Conservation (phyloP, 306 rosid genomes). For the Hippophae gyantsensis region DNA sequence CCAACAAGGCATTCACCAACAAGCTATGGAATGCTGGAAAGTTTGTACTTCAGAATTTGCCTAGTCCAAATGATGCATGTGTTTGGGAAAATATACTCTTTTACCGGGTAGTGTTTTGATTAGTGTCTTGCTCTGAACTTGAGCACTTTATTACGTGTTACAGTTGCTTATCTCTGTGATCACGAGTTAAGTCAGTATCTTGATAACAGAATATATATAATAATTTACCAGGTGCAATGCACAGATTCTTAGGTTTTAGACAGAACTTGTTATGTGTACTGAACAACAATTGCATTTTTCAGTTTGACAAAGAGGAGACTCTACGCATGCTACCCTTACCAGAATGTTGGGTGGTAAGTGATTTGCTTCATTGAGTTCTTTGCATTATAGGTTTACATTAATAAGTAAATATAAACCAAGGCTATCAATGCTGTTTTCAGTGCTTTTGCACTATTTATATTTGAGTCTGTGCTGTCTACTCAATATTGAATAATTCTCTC, state of each 20-base stretch:
- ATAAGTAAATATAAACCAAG: not conserved
- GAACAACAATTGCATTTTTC: slow-evolving; percentile 10
- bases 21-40: slow-evolving; percentile 98
- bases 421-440: too few species aligned
- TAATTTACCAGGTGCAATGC: too few species aligned
- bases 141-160: too few species aligned
- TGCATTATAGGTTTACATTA: slow-evolving; percentile 8
- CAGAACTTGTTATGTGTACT: not conserved
- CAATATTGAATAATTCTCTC: too few species aligned
- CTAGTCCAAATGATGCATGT: slow-evolving; percentile 41
- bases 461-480: too few species aligned
- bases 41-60: slow-evolving; percentile 77
- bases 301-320: slow-evolving; percentile 64
- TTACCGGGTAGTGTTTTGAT: slow-evolving; percentile 36
- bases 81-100: slow-evolving; percentile 59
- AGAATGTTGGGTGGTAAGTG: slow-evolving; percentile 94
- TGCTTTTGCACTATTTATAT: too few species aligned
- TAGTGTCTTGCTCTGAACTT: not conserved
- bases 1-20: slow-evolving; percentile 94
- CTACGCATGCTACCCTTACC: slow-evolving; percentile 63
- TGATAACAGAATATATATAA: too few species aligned
- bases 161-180: too few species aligned
- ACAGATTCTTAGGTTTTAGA: not conserved
- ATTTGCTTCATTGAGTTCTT: slow-evolving; percentile 11
- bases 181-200: too few species aligned